These are phyloP conservation scores for Pulveroboletus ravenelii DNA, from an alignment of 768 basidiomycete species.

Conservation along the genomic window DNA sequence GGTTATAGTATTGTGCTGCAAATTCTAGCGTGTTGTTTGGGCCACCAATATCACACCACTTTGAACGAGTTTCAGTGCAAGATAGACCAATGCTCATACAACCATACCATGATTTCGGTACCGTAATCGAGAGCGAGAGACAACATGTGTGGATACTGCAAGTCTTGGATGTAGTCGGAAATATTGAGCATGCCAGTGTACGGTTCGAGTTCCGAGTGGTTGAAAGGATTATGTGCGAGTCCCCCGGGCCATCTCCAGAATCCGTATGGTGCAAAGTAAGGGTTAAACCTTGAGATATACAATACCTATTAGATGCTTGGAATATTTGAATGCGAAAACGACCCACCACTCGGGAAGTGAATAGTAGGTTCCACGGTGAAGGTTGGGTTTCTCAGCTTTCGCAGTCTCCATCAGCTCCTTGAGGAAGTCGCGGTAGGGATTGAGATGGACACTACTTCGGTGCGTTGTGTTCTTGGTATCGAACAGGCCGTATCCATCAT, in stretches of 20 bases:
- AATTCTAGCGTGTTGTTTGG: conserved; percentile 44
- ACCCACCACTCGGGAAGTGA: conserved; percentile 51
- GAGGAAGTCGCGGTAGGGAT: conserved; percentile 49
- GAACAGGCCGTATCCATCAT: conserved; percentile 56
- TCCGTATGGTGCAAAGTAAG: conserved; percentile 48
- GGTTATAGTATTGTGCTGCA: conserved; percentile 42
- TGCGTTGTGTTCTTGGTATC: conserved; percentile 52
- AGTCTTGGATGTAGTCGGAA: conserved; percentile 46
- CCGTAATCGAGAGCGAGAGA: conserved; percentile 38
- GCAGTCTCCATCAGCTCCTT: conserved; percentile 47
- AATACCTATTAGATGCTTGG: neutral
- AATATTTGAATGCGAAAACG: neutral
- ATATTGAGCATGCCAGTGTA: conserved; percentile 49
- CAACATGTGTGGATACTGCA: conserved; percentile 49
- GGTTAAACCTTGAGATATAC: conserved; percentile 42
- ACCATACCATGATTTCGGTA: conserved; percentile 50
- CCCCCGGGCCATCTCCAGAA: conserved; percentile 50
- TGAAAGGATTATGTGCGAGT: conserved; percentile 48
- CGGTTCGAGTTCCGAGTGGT: conserved; percentile 43
- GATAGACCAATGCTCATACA: neutral
- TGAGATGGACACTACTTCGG: conserved; percentile 44
- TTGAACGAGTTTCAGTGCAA: conserved; percentile 4
- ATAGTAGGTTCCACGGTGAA: conserved; percentile 57
- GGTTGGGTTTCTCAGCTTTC: conserved; percentile 43
- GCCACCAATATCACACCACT: conserved; percentile 59